These are phyloP conservation scores for Talaromyces stipitatus DNA, from an alignment of 495 filamentous ascomycete genomes.

Conservation along the genomic window DNA sequence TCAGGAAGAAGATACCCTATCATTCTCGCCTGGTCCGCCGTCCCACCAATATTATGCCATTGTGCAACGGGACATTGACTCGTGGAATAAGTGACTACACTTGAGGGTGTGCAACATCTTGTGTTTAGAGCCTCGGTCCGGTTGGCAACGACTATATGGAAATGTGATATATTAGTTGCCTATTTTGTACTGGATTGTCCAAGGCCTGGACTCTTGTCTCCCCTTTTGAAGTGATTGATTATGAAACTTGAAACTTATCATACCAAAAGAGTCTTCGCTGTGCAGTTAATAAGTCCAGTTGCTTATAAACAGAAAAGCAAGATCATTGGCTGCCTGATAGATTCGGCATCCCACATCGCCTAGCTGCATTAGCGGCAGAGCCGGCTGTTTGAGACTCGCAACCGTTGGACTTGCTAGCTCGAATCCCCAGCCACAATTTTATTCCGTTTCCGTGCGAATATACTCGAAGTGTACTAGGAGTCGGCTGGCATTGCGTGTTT, in stretches of 20 bases:
- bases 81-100: not conserved
- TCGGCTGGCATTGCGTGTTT: not conserved
- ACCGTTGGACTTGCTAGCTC: not conserved
- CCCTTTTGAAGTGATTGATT: not conserved
- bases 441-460: not conserved
- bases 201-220: not conserved
- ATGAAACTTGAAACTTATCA: not conserved
- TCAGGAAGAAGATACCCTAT: too few species aligned
- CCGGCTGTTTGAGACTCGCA: not conserved
- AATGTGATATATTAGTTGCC: not conserved
- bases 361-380: not conserved
- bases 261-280: not conserved
- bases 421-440: not conserved
- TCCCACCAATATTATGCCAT: too few species aligned
- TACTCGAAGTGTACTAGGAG: not conserved
- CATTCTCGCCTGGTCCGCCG: too few species aligned
- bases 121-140: too few species aligned
- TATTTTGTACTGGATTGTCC: not conserved
- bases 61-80: too few species aligned
- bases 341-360: not conserved
- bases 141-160: not conserved
- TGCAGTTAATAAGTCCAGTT: not conserved
- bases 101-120: too few species aligned
- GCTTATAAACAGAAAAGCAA: not conserved
- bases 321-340: not conserved